Conservation (phyloP, 192 early-diverging fungal species). For the Chytriomyces sp. region DNA sequence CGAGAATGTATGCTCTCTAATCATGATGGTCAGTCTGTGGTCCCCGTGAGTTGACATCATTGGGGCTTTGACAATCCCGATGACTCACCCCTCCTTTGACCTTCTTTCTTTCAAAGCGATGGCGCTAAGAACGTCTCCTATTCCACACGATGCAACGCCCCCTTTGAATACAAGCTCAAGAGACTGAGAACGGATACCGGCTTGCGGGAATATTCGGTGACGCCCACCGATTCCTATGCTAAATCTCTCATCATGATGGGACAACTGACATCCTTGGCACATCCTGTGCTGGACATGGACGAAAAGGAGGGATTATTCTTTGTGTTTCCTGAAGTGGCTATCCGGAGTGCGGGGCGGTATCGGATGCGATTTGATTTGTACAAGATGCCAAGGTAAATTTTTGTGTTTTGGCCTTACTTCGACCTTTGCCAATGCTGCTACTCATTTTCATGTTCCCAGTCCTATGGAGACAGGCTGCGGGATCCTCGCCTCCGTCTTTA, state of each 20-base stretch:
- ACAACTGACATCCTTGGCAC: conserved; percentile 15
- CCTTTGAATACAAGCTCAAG: neutral
- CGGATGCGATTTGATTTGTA: conserved; percentile 41
- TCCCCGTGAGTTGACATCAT: neutral
- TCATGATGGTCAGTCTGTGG: no score
- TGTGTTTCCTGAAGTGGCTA: conserved; percentile 51
- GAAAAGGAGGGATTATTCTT: conserved; percentile 44
- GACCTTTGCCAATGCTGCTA: neutral
- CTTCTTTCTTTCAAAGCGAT: neutral
- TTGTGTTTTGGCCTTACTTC: neutral
- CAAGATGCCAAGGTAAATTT: neutral
- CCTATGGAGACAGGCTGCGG: neutral
- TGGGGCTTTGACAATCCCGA: neutral
- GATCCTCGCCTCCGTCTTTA: conserved; percentile 13
- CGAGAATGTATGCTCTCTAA: neutral
- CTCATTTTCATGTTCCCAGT: neutral
- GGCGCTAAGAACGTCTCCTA: neutral
- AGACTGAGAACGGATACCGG: neutral
- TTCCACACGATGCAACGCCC: neutral
- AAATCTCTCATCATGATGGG: conserved; percentile 31
- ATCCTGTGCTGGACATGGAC: conserved; percentile 30
- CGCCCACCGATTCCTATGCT: conserved; percentile 1
- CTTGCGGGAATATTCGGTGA: neutral
- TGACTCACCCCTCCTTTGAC: no score
- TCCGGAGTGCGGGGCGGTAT: conserved; percentile 46